Evolutionary conservation across 257 asterid genomes (phyloP), one percentile per base, ranked within the genome.

Genomic region (Jacaranda copaia): DNA sequence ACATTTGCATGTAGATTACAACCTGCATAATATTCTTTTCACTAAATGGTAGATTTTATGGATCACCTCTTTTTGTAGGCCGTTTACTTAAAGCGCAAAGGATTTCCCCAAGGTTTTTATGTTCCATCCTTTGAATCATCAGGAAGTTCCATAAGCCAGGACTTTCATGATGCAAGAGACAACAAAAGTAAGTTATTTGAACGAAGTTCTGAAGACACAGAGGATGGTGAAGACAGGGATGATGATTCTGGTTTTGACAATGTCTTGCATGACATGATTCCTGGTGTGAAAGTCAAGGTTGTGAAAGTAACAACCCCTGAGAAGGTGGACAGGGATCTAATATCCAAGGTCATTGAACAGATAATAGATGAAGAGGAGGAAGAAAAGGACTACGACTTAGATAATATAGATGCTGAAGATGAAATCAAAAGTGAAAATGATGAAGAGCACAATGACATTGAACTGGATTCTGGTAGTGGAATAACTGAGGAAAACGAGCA

Each of bases 231-330:
- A 62, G 97, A 90, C 76, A 75, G 53, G 83, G 97, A 91, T 62
- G 98, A 91, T 66, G 97, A 90, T 81, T 81, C 85, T 72, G 86
- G 89, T 84, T 85, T 89, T 61, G 94, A 91, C 79, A 89, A 84
- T 81, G 88, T 87, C 74, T 80, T 95, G 86, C 85, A 81, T 43
- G 97, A 95, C 89, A 87, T 95, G 93, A 93, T 93, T 82, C 98
- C 98, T 81, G 98, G 97, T 67, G 90, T 89, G 87, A 88, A 90
- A 87, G 96, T 95, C 79, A 93, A 91, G 89, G 97, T 95, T 77
- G 85, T 93, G 84, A 89, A 91, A 80, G 96, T 90, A 76, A 90
- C 94, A 72, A 69, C 90, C 48, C 97, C 98, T 4, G 89, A 83
- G 79, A 91, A 91, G 85, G 86, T 84, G 68, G 97, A 93, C 80